These are phyloP conservation scores for Saururus chinensis DNA, from an alignment of 164 flowering plant species.

Conservation along the genomic window DNA sequence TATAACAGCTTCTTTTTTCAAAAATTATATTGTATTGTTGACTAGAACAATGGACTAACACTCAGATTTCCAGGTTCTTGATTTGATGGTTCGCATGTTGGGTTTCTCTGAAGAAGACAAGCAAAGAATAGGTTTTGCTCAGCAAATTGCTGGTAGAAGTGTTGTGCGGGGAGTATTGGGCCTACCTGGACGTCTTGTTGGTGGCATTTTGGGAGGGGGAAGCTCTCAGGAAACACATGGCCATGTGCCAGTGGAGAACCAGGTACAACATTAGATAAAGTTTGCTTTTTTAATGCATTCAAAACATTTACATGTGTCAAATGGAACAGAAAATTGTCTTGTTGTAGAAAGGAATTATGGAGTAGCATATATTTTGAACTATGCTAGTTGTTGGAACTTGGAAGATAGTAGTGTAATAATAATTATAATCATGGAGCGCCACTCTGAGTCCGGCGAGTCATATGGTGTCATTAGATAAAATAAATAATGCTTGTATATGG, in stretches of 20 bases:
- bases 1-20: too few species aligned
- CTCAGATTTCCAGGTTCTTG: slow-evolving; percentile 54
- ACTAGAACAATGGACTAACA: neutral
- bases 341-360: too few species aligned
- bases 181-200: slow-evolving; percentile 92
- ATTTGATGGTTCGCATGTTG: slow-evolving; percentile 94
- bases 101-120: slow-evolving; percentile 97
- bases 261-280: slow-evolving; percentile 29
- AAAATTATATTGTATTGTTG: neutral
- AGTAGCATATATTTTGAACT: too few species aligned
- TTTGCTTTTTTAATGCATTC: neutral
- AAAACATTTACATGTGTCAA: too few species aligned
- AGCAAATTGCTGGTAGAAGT: slow-evolving; percentile 86
- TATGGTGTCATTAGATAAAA: too few species aligned
- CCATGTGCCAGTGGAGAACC: slow-evolving; percentile 56
- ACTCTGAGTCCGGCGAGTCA: too few species aligned
- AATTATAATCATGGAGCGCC: too few species aligned
- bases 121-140: slow-evolving; percentile 84
- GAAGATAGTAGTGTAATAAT: too few species aligned
- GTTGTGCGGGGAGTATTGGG: slow-evolving; percentile 97
- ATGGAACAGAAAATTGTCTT: neutral
- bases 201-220: slow-evolving; percentile 92
- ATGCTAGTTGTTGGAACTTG: too few species aligned
- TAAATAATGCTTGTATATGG: too few species aligned
- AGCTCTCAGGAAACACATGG: slow-evolving; percentile 36